Evolutionary conservation across 2,329 filamentous ascomycete genomes (phyloP).

Genomic region (Epichloe sp.): DNA sequence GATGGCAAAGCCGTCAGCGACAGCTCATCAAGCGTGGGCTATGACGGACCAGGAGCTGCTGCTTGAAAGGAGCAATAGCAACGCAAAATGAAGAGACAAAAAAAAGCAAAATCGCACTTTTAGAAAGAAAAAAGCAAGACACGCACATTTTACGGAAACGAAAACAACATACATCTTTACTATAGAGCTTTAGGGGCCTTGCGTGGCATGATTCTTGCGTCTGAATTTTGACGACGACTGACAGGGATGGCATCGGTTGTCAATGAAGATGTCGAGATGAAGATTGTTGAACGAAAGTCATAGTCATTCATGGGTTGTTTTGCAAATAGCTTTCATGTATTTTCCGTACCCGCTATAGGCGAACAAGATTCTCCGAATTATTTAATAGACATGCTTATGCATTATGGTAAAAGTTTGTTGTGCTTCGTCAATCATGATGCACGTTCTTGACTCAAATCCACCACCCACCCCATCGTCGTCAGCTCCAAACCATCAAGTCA

Average conservation of each 20-base stretch:
- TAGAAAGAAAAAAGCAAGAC: not conserved
- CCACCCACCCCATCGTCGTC: too few relatives aligned
- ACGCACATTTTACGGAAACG: not conserved
- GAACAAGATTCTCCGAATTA: not conserved
- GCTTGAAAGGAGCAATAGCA: conserved; percentile 19
- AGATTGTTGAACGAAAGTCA: not conserved
- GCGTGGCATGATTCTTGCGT: not conserved
- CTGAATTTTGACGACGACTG: conserved; percentile 5
- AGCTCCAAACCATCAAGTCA: not conserved
- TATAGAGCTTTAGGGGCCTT: conserved; percentile 1
- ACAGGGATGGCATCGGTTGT: conserved; percentile 8
- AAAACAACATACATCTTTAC: not conserved
- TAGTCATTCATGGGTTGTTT: not conserved
- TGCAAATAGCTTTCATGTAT: not conserved
- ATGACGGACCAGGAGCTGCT: conserved; percentile 29
- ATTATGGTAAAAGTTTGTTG: not conserved
- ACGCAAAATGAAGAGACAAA: not conserved
- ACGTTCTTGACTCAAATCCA: too few relatives aligned
- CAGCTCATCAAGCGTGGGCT: conserved; percentile 26
- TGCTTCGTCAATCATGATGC: not conserved
- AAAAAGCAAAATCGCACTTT: not conserved
- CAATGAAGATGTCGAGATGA: conserved; percentile 1
- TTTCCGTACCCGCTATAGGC: not conserved
- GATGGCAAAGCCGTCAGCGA: conserved; percentile 23
- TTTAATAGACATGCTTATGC: conserved; percentile 3